Evolutionary conservation across 208 protist species (phyloP).

Genomic region (Trypanosoma platydactyli): DNA sequence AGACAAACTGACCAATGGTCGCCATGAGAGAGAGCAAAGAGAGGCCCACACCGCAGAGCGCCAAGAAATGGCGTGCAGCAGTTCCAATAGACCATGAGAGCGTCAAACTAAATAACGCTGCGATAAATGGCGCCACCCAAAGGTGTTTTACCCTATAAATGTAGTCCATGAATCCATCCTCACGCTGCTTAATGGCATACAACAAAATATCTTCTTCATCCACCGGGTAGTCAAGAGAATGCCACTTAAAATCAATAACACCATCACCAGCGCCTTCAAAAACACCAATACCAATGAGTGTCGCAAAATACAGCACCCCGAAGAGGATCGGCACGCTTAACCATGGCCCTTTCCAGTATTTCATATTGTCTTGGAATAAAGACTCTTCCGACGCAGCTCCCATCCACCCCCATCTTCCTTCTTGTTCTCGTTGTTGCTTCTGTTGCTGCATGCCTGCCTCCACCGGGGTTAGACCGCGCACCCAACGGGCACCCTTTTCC

Average conservation of each 20-base stretch:
- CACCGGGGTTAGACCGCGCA: slow-evolving; percentile 66
- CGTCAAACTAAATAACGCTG: slow-evolving; percentile 31
- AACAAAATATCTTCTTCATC: slow-evolving; percentile 39
- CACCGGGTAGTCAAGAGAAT: slow-evolving; percentile 51
- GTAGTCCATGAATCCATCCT: slow-evolving; percentile 46
- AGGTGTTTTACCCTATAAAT: slow-evolving; percentile 32
- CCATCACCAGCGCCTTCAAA: not conserved
- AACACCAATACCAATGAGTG: not conserved
- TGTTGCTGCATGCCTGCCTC: slow-evolving; percentile 30
- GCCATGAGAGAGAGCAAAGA: slow-evolving; percentile 60
- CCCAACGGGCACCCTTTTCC: slow-evolving; percentile 50
- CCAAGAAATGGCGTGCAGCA: slow-evolving; percentile 50
- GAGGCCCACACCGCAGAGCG: slow-evolving; percentile 75
- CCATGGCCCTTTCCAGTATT: slow-evolving; percentile 25
- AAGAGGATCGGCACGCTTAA: slow-evolving; percentile 29
- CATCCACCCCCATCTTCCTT: not conserved
- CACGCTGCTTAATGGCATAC: slow-evolving; percentile 26
- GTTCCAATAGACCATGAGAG: slow-evolving; percentile 56
- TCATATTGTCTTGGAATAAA: not conserved
- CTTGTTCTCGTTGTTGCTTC: not conserved
- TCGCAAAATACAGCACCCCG: slow-evolving; percentile 20
- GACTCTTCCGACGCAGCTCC: not conserved
- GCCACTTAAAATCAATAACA: not conserved
- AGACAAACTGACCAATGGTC: slow-evolving; percentile 40
- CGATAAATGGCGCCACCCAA: slow-evolving; percentile 34